phyloP scores from a whole-genome alignment of 179 eudicot genomes.

The Nepenthes alata region DNA sequence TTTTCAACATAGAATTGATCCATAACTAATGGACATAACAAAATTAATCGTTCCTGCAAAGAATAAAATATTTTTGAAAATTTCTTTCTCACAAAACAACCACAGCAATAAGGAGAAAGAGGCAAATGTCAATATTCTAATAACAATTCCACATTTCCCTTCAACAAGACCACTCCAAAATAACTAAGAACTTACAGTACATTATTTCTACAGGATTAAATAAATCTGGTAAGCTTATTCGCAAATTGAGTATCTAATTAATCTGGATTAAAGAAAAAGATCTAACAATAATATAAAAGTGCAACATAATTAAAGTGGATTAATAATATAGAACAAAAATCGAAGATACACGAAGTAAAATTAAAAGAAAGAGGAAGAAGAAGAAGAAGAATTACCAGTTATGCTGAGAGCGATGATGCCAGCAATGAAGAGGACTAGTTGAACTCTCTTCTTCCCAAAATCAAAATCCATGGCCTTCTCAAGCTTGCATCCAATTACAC shows the following conservation, averaged over 20 bases:
- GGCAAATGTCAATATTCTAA: too few species aligned
- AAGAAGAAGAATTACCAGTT: constrained; percentile 29
- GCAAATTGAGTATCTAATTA: neutral
- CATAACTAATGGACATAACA: too few species aligned
- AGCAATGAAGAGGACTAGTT: constrained; percentile 31
- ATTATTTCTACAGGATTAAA: neutral
- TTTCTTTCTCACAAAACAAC: too few species aligned
- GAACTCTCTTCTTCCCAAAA: constrained; percentile 51
- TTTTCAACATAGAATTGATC: too few species aligned
- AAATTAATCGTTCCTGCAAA: too few species aligned
- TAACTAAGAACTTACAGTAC: too few species aligned
- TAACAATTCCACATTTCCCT: too few species aligned
- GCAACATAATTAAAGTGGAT: too few species aligned
- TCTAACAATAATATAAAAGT: neutral
- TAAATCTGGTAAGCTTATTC: neutral
- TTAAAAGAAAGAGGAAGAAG: neutral
- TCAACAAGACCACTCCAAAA: too few species aligned
- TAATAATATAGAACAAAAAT: neutral
- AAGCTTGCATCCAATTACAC: too few species aligned
- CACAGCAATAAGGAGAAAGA: too few species aligned
- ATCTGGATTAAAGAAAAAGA: neutral
- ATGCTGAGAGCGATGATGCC: constrained; percentile 60
- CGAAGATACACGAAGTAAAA: neutral
- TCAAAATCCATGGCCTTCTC: constrained; percentile 36
- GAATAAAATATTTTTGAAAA: too few species aligned